phyloP scores from a whole-genome alignment of 768 basidiomycete genomes.

The Sporobolomyces roseus region DNA sequence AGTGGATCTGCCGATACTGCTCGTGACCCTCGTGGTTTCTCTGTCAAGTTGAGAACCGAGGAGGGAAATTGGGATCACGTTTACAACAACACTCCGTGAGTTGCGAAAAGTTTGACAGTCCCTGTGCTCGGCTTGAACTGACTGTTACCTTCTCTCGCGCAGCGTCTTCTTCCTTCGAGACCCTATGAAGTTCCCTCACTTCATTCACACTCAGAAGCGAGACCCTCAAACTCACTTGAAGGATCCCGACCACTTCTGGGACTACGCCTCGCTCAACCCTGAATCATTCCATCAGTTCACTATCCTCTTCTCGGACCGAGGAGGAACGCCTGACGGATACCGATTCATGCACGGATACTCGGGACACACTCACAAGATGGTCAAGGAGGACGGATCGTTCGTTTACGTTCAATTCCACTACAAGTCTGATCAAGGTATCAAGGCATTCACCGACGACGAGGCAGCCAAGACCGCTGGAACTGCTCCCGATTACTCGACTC shows the following conservation, averaged over 20 bases:
- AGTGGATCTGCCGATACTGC: constrained; percentile 52
- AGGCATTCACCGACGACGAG: constrained; percentile 68
- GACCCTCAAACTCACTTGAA: constrained; percentile 87
- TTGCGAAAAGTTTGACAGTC: no score
- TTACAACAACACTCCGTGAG: constrained; percentile 24
- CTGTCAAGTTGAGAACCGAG: constrained; percentile 52
- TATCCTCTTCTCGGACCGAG: constrained; percentile 53
- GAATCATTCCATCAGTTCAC: constrained; percentile 53
- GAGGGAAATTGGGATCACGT: constrained; percentile 54
- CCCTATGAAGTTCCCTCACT: constrained; percentile 53
- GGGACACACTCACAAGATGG: constrained; percentile 53
- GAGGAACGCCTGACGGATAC: constrained; percentile 54
- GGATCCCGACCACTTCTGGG: constrained; percentile 63
- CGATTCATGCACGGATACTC: constrained; percentile 87
- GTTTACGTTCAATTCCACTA: constrained; percentile 50
- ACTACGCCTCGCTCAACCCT: constrained; percentile 53
- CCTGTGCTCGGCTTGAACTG: neutral
- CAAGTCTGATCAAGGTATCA: constrained; percentile 47
- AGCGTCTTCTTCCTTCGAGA: constrained; percentile 49
- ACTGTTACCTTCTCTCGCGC: neutral
- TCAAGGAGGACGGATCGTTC: constrained; percentile 46
- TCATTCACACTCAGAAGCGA: constrained; percentile 55
- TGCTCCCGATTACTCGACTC: constrained; percentile 52
- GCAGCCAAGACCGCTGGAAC: constrained; percentile 65
- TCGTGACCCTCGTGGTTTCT: constrained; percentile 52